Evolutionary conservation across 768 basidiomycete genomes (phyloP).

Genomic region (Termitomyces sp.): DNA sequence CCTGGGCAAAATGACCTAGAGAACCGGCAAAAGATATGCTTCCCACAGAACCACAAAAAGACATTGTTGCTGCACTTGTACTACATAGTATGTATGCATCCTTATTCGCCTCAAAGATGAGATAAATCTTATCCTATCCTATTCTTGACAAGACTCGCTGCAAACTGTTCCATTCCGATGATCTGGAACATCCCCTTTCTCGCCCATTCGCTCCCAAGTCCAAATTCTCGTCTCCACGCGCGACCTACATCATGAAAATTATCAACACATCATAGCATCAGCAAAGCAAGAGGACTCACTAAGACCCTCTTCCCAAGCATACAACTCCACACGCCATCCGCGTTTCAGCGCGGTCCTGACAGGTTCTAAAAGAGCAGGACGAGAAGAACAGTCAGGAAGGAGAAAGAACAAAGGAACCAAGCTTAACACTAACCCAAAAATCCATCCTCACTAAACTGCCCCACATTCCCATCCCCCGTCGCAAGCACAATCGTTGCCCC

Average conservation of each 20-base stretch:
- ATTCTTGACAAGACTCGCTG: constrained; percentile 46
- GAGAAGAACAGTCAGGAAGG: not conserved
- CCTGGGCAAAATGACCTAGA: too few relatives aligned
- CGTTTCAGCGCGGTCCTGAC: constrained; percentile 81
- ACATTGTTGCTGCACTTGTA: too few relatives aligned
- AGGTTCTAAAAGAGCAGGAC: constrained; percentile 34
- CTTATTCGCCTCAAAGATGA: too few relatives aligned
- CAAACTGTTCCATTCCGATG: constrained; percentile 64
- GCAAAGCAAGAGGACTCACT: constrained; percentile 36
- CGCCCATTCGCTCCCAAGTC: constrained; percentile 44
- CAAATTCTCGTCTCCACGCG: constrained; percentile 63
- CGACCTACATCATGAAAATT: constrained; percentile 21
- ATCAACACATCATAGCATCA: not conserved
- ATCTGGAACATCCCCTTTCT: constrained; percentile 41
- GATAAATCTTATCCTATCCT: too few relatives aligned
- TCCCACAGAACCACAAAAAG: too few relatives aligned
- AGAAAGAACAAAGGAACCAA: too few relatives aligned
- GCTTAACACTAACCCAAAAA: constrained; percentile 38
- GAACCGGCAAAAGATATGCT: too few relatives aligned
- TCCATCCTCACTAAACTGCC: constrained; percentile 91
- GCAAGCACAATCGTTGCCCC: constrained; percentile 85
- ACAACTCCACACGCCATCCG: constrained; percentile 94
- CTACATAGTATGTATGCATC: too few relatives aligned
- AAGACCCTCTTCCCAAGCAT: constrained; percentile 84
- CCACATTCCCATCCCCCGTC: constrained; percentile 90